Evolutionary conservation across 225 moss, liverwort and hornwort species (phyloP).

Genomic region (Asterella californica): DNA sequence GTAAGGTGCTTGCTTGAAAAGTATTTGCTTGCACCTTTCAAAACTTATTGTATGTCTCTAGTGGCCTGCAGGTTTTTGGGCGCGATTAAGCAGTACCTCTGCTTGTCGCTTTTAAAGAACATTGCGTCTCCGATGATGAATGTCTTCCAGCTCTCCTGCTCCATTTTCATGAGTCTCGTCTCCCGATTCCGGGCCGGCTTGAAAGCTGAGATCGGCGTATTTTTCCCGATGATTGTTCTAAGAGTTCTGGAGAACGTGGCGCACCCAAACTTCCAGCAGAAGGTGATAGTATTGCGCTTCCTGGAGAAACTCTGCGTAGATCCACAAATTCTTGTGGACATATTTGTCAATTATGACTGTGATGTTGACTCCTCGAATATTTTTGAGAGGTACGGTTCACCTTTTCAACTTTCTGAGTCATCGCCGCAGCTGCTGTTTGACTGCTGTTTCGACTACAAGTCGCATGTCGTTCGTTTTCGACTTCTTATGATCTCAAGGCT

Average conservation of each 20-base stretch:
- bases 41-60: conserved; percentile 17
- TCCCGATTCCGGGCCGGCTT: conserved; percentile 97
- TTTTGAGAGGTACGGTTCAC: conserved; percentile 72
- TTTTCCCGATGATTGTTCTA: conserved; percentile 98
- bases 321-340: conserved; percentile 97
- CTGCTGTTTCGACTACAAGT: neutral
- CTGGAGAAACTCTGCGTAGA: conserved; percentile 98
- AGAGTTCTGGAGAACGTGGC: conserved; percentile 97
- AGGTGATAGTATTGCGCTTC: conserved; percentile 92
- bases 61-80: conserved; percentile 80
- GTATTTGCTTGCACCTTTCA: neutral
- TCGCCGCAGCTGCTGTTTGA: neutral
- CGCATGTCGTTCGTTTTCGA: neutral
- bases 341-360: conserved; percentile 99
- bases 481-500: neutral
- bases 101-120: conserved; percentile 92
- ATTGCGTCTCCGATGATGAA: conserved; percentile 99
- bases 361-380: conserved; percentile 97
- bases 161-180: conserved; percentile 99
- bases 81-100: conserved; percentile 98
- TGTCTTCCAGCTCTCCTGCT: conserved; percentile 97
- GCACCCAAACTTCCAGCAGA: conserved; percentile 91
- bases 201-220: conserved; percentile 97
- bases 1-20: neutral
- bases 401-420: too few species aligned